phyloP scores from a whole-genome alignment of 2,329 filamentous ascomycete genomes.

The Lachnellula subtilissima region DNA sequence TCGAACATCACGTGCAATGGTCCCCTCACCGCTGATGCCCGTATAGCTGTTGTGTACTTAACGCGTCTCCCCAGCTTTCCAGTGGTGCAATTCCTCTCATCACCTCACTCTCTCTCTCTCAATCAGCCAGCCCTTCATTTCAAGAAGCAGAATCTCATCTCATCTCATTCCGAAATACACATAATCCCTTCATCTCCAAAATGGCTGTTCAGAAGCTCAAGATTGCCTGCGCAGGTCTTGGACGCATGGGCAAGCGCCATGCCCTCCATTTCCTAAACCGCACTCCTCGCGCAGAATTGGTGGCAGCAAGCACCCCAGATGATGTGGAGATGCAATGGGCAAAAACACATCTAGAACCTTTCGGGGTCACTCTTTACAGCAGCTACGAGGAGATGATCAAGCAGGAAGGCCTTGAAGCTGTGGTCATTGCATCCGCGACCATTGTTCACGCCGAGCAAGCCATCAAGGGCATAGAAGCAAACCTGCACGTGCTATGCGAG shows the following conservation, averaged over 20 bases:
- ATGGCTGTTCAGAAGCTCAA: slow-evolving; percentile 30
- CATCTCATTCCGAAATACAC: no score
- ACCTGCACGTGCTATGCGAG: slow-evolving; percentile 55
- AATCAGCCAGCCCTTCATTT: no score
- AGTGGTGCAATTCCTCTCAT: no score
- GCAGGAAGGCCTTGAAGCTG: slow-evolving; percentile 37
- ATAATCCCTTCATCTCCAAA: no score
- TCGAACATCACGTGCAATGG: no score
- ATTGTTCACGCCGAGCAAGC: slow-evolving; percentile 54
- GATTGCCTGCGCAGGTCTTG: slow-evolving; percentile 45
- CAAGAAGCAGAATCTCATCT: no score
- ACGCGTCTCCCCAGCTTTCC: no score
- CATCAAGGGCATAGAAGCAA: slow-evolving; percentile 49
- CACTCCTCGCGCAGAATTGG: slow-evolving; percentile 43
- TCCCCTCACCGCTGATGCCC: no score
- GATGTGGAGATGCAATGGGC: slow-evolving; percentile 42
- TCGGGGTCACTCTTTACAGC: slow-evolving; percentile 41
- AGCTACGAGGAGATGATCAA: slow-evolving; percentile 44
- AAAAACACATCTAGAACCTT: slow-evolving; percentile 38
- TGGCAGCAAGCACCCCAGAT: slow-evolving; percentile 46
- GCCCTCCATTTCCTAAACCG: slow-evolving; percentile 43
- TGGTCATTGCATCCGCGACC: slow-evolving; percentile 40
- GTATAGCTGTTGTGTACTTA: no score
- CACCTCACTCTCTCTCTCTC: no score
- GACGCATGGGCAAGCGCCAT: slow-evolving; percentile 50